phyloP scores from a whole-genome alignment of 306 rosid species.

The Erythrophleum fordii region DNA sequence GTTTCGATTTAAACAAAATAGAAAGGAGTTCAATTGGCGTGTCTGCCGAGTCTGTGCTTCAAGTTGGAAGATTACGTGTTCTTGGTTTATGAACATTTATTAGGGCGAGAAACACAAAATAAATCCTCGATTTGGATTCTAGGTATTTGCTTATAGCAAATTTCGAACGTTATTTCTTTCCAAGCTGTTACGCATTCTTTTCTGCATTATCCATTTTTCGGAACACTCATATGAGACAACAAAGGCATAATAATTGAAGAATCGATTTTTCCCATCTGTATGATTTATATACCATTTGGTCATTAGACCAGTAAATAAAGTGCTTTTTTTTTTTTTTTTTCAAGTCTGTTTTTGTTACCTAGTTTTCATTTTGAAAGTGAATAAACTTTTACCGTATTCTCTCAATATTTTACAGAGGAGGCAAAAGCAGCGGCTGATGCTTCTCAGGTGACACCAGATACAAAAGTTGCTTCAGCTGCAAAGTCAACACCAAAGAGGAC shows the following conservation, averaged over 20 bases:
- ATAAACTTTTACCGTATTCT: background rate
- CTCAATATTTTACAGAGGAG: conserved; percentile 37
- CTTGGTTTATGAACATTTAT: background rate
- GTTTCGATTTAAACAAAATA: background rate
- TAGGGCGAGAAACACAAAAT: background rate
- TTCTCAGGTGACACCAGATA: conserved; percentile 26
- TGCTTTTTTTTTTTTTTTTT: background rate
- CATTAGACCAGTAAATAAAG: background rate
- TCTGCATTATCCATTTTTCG: background rate
- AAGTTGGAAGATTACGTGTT: background rate
- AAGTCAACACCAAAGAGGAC: conserved; percentile 41
- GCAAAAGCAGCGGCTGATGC: conserved; percentile 35
- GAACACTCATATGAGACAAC: background rate
- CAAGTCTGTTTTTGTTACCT: background rate
- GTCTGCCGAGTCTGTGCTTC: background rate
- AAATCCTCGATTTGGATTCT: background rate
- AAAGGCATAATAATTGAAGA: background rate
- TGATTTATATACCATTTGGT: background rate
- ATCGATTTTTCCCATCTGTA: background rate
- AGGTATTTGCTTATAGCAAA: background rate
- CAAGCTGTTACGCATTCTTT: background rate
- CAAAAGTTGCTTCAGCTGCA: conserved; percentile 38
- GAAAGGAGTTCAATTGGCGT: background rate
- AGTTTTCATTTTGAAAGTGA: conserved; percentile 2
- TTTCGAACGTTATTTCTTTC: background rate